phyloP scores from a whole-genome alignment of 2,329 filamentous ascomycete species.

The Huntiella decipiens region DNA sequence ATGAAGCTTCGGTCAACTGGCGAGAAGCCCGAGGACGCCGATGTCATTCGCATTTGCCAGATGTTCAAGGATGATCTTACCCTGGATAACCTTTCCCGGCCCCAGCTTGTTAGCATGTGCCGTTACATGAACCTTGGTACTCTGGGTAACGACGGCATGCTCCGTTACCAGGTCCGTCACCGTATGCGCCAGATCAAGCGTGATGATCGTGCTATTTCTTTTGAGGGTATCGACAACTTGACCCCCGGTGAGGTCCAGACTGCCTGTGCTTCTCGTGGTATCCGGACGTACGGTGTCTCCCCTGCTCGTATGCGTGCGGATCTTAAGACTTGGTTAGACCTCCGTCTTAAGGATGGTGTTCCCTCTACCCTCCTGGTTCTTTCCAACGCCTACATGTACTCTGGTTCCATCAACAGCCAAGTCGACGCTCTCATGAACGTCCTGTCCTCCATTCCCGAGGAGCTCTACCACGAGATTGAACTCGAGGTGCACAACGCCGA shows the following conservation, averaged over 20 bases:
- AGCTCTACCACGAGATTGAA: conserved; percentile 98
- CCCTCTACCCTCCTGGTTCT: conserved; percentile 88
- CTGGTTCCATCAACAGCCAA: conserved; percentile 73
- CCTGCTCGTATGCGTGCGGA: conserved; percentile 77
- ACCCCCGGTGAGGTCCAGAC: conserved; percentile 87
- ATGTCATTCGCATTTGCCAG: conserved; percentile 98
- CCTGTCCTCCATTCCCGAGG: conserved; percentile 84
- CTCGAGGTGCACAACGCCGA: conserved; percentile 94
- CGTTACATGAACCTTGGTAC: conserved; percentile 96
- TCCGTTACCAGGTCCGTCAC: conserved; percentile 90
- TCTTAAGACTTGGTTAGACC: conserved; percentile 81
- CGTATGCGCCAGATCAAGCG: conserved; percentile 99
- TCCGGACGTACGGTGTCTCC: conserved; percentile 81
- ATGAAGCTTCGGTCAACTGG: conserved; percentile 84
- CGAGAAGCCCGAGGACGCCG: conserved; percentile 68
- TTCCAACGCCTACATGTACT: conserved; percentile 96
- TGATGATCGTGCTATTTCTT: conserved; percentile 85
- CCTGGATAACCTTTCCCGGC: conserved; percentile 86
- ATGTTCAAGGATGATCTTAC: conserved; percentile 97
- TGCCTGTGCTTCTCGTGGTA: conserved; percentile 77
- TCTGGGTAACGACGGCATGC: conserved; percentile 93
- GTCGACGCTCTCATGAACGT: conserved; percentile 87
- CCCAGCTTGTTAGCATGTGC: conserved; percentile 93
- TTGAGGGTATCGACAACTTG: conserved; percentile 79
- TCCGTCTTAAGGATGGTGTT: conserved; percentile 84